Evolutionary conservation across 2,329 filamentous ascomycete genomes (phyloP).

Genomic region (Furcasterigmium furcatum): DNA sequence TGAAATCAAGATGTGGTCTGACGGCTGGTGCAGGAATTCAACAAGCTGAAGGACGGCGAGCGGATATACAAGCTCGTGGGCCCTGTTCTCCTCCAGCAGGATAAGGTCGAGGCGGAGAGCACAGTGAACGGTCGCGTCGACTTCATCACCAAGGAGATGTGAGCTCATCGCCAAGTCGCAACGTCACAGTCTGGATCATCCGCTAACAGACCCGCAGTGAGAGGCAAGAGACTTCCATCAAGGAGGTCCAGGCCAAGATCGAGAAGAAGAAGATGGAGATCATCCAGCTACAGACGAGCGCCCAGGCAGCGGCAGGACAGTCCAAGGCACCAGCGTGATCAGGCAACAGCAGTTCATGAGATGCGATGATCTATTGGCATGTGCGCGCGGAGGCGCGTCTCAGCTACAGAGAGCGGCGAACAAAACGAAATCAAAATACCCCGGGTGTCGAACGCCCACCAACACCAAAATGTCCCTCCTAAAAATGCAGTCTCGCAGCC

Average conservation of each 20-base stretch:
- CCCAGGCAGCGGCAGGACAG: conserved; percentile 38
- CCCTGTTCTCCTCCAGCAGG: conserved; percentile 90
- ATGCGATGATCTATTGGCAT: not conserved
- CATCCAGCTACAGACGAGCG: conserved; percentile 50
- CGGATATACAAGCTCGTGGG: conserved; percentile 96
- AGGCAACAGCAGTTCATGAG: not conserved
- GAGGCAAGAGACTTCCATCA: conserved; percentile 48
- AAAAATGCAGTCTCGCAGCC: conserved; percentile 3
- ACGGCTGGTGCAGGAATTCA: conserved; percentile 65
- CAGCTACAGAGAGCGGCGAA: too few species aligned
- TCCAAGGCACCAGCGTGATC: conserved; percentile 17
- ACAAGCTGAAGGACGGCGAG: conserved; percentile 72
- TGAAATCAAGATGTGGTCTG: not conserved
- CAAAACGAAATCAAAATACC: conserved; percentile 3
- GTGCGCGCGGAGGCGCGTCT: too few species aligned
- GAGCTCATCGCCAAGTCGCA: conserved; percentile 24
- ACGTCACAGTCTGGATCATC: conserved; percentile 13
- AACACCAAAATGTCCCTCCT: conserved; percentile 5
- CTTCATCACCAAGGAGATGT: conserved; percentile 95
- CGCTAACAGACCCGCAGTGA: conserved; percentile 17
- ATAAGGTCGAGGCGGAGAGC: conserved; percentile 83
- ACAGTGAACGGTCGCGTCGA: conserved; percentile 88
- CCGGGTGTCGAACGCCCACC: conserved; percentile 12
- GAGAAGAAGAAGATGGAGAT: conserved; percentile 59
- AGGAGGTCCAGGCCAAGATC: conserved; percentile 51